Percentiles rank a stretch among this genome's conserved stretches.
phyloP scores from a whole-genome alignment of 2,329 filamentous ascomycete genomes.

The Xylaria hypoxylon region DNA sequence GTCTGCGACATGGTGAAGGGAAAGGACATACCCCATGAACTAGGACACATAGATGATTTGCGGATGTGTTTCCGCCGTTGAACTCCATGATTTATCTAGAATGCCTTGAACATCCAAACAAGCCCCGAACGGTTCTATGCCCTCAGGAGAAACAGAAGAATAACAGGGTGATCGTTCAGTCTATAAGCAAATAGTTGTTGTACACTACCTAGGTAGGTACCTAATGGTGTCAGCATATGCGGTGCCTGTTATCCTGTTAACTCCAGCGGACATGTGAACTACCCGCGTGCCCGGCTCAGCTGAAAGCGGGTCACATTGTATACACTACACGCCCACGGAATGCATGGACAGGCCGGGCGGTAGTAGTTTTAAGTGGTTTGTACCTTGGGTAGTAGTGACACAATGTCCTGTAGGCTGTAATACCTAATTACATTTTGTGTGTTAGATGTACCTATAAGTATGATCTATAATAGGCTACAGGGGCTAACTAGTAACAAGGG shows the following conservation, averaged over 20 bases:
- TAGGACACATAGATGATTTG: constrained; percentile 80
- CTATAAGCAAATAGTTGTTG: constrained; percentile 6
- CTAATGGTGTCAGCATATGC: constrained; percentile 20
- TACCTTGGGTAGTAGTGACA: too few species aligned
- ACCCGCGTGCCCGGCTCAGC: constrained; percentile 31
- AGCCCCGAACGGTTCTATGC: not conserved
- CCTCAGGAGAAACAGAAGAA: not conserved
- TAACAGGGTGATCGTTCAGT: not conserved
- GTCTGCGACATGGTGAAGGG: constrained; percentile 13
- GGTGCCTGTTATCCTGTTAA: constrained; percentile 19
- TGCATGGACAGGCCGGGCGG: not conserved
- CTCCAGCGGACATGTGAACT: constrained; percentile 37
- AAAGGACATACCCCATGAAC: constrained; percentile 75
- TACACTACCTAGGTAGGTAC: not conserved
- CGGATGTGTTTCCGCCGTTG: constrained; percentile 63
- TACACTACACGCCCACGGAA: not conserved
- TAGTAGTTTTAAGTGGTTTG: too few species aligned
- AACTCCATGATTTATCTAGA: constrained; percentile 56
- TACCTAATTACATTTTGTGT: too few species aligned
- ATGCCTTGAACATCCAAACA: not conserved
- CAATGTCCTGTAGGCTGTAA: too few species aligned
- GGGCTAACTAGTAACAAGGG: not conserved
- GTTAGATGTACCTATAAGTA: too few species aligned
- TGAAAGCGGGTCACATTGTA: constrained; percentile 9
- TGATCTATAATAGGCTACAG: not conserved